Evolutionary conservation across 2,329 filamentous ascomycete genomes (phyloP).

Genomic region (Acarospora socialis): DNA sequence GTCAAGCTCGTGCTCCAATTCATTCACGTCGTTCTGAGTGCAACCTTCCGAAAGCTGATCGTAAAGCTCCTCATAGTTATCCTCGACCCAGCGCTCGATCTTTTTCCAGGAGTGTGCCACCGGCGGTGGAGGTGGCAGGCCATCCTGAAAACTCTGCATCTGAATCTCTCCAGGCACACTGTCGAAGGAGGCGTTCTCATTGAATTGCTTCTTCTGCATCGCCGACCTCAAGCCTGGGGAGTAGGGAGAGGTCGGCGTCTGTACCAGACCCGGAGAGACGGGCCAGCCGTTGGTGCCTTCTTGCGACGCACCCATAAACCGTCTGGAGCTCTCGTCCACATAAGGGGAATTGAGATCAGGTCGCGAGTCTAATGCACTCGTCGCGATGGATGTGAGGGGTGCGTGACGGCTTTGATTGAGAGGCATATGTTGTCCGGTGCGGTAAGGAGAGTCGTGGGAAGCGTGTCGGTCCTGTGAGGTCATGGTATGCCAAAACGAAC

Average conservation of each 20-base stretch:
- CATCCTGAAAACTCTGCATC: constrained; percentile 91
- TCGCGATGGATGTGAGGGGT: constrained; percentile 75
- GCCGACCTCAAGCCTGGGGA: constrained; percentile 81
- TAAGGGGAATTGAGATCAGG: constrained; percentile 70
- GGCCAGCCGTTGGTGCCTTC: constrained; percentile 47
- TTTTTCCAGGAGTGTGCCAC: constrained; percentile 82
- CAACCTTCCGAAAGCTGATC: constrained; percentile 89
- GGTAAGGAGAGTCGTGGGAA: constrained; percentile 81
- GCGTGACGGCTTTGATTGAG: constrained; percentile 69
- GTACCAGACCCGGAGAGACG: constrained; percentile 40
- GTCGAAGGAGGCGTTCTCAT: constrained; percentile 51
- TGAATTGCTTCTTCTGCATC: constrained; percentile 40
- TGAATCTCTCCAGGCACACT: constrained; percentile 71
- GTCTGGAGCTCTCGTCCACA: constrained; percentile 51
- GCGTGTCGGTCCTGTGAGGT: constrained; percentile 72
- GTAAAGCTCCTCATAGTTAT: constrained; percentile 85
- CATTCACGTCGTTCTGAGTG: constrained; percentile 89
- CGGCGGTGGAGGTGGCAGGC: constrained; percentile 76
- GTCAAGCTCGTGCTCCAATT: constrained; percentile 89
- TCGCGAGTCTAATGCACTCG: constrained; percentile 72
- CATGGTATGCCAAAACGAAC: constrained; percentile 91
- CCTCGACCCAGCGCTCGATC: constrained; percentile 87
- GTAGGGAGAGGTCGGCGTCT: constrained; percentile 58
- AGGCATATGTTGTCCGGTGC: constrained; percentile 78
- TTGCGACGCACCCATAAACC: constrained; percentile 33